Evolutionary conservation across 2,329 filamentous ascomycete genomes (phyloP), one percentile per base, ranked within the genome.

Genomic region (Cercospora janseana): DNA sequence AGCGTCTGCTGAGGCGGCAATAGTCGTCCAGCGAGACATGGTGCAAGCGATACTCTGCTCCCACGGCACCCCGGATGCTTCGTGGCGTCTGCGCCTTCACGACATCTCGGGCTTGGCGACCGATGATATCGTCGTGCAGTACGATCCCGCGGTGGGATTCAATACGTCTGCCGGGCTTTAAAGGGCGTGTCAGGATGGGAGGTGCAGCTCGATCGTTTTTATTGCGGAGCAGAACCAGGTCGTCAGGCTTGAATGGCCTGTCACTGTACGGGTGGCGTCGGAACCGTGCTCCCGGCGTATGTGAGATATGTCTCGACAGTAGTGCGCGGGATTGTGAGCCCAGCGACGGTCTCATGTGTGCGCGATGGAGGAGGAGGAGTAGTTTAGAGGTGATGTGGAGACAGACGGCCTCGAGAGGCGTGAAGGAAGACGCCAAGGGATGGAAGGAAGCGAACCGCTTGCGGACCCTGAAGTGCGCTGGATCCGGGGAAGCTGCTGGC

Each of bases 21-120:
- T 91, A 91, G 68, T 89, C 83, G 40, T 83, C 83, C 49, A 93
- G 71, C 0, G 83, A 84, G 12, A 87, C 85, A 56, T 82, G 78
- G 46, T 79, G 78, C 31, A 88, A 63, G 52, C 81, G 74, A 51
- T 79, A 81, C 4, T 74, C 64, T 54, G 59, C 59, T 66, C 76
- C 76, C 15, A 47, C 34, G 63, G 44, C 26, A 34, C 75, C 47
- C 38, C 52, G 60, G 49, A 46, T 49, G 2, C 51, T 47, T 34
- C 57, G 60, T 1, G 51, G 28, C 1, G 53, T 56, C 10, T 71
- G 75, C 38, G 82, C 79, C 28, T 70, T 66, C 8, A 88, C 71
- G n/a, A 75, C 62, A 57, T 86, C 82, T 54, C 85, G 77, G 4
- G 79, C 66, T 31, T 70, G 69, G 55, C 77, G 79, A 29, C 85